Evolutionary conservation across 2,329 filamentous ascomycete species (phyloP), one percentile per base, ranked within the genome.

Genomic region (Fusarium sp.): DNA sequence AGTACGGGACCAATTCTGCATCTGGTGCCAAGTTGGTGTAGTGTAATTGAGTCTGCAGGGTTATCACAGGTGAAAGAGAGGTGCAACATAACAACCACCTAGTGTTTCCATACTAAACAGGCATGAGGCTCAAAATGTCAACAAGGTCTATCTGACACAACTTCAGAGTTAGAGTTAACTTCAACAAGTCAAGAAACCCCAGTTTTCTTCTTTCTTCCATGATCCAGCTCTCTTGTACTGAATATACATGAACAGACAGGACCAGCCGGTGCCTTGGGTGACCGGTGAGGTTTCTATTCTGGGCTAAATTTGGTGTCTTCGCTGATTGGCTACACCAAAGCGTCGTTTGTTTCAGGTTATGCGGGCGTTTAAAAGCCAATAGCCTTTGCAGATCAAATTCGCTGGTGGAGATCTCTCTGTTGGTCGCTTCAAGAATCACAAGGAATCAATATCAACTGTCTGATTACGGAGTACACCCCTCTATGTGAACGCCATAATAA

Each of bases 281-380:
- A 31, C 45, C 15, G 28, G 57, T n/a, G 39, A 69, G 51, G 55
- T 66, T 77, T 75, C 75, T 78, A 79, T 78, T 78, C 76, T 75
- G 77, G 61, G 70, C 31, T 24, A 54, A 53, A 59, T 50, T 61
- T 48, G 53, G 47, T 39, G 55, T 53, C 48, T 50, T 59, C 53
- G 55, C 38, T 78, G 70, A 78, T 79, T 79, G 75, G 78, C 44
- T 48, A 67, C 48, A 55, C 62, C 60, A 68, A 68, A 66, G 65
- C 75, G 65, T 81, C 78, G 78, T 80, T 73, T 79, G 79, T 81
- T 81, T 81, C 79, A 81, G 80, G 75, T 79, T 78, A 77, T 80
- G 79, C 76, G 70, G 74, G 75, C 77, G 75, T 65, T 71, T 79
- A 75, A 30, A 55, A 72, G 62, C 79, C 79, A 80, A 80, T 81